These are phyloP conservation scores for Kodamaea jinghongensis DNA, from an alignment of 805 yeast genomes.

Conservation along the genomic window DNA sequence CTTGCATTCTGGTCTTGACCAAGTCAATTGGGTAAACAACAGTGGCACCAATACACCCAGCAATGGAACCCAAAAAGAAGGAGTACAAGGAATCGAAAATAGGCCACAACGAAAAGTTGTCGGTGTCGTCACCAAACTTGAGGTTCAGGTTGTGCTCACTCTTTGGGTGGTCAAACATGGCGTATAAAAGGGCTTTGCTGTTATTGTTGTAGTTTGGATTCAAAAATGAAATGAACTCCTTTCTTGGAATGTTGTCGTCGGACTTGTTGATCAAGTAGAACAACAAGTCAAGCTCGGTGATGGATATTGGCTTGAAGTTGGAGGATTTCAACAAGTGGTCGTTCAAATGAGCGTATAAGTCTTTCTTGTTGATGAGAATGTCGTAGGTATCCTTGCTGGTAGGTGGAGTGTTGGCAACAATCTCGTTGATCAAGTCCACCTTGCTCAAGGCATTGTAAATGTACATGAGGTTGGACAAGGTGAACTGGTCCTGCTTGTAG, in stretches of 20 bases:
- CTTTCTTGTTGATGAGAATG: slow-evolving; percentile 39
- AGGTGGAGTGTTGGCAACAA: slow-evolving; percentile 46
- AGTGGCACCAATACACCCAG: slow-evolving; percentile 98
- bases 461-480: slow-evolving; percentile 38
- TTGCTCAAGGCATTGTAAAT: slow-evolving; percentile 40
- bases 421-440: slow-evolving; percentile 44
- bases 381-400: slow-evolving; percentile 40
- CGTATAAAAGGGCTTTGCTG: slow-evolving; percentile 25
- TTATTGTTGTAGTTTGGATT: slow-evolving; percentile 54
- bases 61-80: slow-evolving; percentile 86
- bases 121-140: slow-evolving; percentile 21
- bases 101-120: slow-evolving; percentile 46
- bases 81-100: slow-evolving; percentile 76
- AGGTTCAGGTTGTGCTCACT: slow-evolving; percentile 27
- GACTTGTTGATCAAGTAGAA: slow-evolving; percentile 38
- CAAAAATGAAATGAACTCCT: slow-evolving; percentile 45
- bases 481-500: slow-evolving; percentile 30
- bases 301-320: slow-evolving; percentile 42
- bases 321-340: slow-evolving; percentile 43
- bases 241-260: slow-evolving; percentile 40
- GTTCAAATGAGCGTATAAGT: slow-evolving; percentile 41
- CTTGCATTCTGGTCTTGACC: slow-evolving; percentile 96
- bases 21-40: slow-evolving; percentile 95
- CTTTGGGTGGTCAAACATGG: slow-evolving; percentile 43
- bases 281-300: slow-evolving; percentile 38